Conservation (phyloP, 495 filamentous ascomycete genomes). For the Achaetomiella virescens region DNA sequence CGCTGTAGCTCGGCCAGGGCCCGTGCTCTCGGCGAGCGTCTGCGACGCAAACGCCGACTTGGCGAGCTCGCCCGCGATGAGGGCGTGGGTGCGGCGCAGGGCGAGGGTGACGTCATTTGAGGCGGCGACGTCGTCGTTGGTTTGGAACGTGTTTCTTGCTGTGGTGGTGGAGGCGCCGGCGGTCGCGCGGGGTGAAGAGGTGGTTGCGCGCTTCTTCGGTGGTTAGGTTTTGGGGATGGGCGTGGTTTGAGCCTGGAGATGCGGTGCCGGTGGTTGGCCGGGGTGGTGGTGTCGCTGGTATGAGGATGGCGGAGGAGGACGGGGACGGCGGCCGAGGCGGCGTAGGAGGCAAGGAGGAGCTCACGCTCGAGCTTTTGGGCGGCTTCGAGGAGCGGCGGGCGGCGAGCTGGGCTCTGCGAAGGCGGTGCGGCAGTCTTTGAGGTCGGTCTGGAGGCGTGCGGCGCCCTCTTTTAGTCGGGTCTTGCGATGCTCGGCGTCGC, state of each 20-base stretch:
- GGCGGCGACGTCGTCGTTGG: slow-evolving; percentile 63
- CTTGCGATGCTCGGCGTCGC: slow-evolving; percentile 46
- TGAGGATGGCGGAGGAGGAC: slow-evolving; percentile 15
- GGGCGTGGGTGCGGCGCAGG: slow-evolving; percentile 73
- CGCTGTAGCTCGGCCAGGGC: slow-evolving; percentile 74
- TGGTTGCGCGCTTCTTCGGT: slow-evolving; percentile 15
- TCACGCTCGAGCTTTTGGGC: slow-evolving; percentile 72
- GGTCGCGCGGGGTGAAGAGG: slow-evolving; percentile 22
- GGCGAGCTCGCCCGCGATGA: slow-evolving; percentile 76
- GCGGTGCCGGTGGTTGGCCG: slow-evolving; percentile 25
- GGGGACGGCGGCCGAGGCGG: slow-evolving; percentile 34
- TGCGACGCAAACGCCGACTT: slow-evolving; percentile 82
- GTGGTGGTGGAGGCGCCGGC: slow-evolving; percentile 18
- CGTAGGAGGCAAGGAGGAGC: slow-evolving; percentile 61
- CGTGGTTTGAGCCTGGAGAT: slow-evolving; percentile 8
- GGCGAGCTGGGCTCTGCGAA: slow-evolving; percentile 81
- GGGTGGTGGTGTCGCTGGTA: slow-evolving; percentile 12
- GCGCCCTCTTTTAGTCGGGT: slow-evolving; percentile 58
- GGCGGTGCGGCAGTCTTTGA: slow-evolving; percentile 63
- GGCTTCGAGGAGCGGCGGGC: slow-evolving; percentile 69
- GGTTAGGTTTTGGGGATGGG: background rate
- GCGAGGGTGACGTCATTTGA: slow-evolving; percentile 79
- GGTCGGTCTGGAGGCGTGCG: slow-evolving; percentile 56
- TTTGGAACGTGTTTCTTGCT: slow-evolving; percentile 41
- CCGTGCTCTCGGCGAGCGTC: slow-evolving; percentile 74